Conservation (phyloP, 257 asterid genomes). For the Nyctanthes arbortristis region DNA sequence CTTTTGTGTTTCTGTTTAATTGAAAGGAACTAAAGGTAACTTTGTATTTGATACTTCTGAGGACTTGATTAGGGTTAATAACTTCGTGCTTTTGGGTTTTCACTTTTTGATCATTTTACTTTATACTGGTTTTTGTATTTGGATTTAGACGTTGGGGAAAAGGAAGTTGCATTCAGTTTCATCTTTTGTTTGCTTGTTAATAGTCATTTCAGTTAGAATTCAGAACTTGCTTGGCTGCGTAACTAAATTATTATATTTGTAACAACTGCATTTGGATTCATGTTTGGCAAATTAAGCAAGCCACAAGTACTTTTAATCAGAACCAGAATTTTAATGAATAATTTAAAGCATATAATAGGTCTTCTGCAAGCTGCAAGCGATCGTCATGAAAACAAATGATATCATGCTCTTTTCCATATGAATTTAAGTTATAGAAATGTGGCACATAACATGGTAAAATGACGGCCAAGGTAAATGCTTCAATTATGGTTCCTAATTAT, state of each 20-base stretch:
- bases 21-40: no score
- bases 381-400: not conserved
- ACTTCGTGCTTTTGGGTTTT: slow-evolving; percentile 25
- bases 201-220: not conserved
- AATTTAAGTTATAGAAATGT: not conserved
- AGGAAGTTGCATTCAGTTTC: not conserved
- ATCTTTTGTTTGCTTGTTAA: not conserved
- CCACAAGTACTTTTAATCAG: not conserved
- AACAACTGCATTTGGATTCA: no score
- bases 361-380: not conserved
- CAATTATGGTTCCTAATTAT: slow-evolving; percentile 11
- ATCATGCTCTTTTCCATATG: not conserved
- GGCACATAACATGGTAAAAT: no score
- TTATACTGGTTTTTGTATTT: not conserved
- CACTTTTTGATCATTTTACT: not conserved
- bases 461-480: no score
- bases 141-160: not conserved
- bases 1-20: slow-evolving; percentile 15
- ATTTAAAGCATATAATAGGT: not conserved
- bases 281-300: slow-evolving; percentile 8
- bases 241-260: no score
- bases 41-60: slow-evolving; percentile 18
- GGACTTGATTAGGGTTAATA: slow-evolving; percentile 15
- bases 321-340: not conserved
- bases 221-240: not conserved